A percentile compares a stretch with the other conserved stretches of the same genome.
Conservation (phyloP, 108 stramenopile genomes). For the Cyclotella distinguenda region DNA sequence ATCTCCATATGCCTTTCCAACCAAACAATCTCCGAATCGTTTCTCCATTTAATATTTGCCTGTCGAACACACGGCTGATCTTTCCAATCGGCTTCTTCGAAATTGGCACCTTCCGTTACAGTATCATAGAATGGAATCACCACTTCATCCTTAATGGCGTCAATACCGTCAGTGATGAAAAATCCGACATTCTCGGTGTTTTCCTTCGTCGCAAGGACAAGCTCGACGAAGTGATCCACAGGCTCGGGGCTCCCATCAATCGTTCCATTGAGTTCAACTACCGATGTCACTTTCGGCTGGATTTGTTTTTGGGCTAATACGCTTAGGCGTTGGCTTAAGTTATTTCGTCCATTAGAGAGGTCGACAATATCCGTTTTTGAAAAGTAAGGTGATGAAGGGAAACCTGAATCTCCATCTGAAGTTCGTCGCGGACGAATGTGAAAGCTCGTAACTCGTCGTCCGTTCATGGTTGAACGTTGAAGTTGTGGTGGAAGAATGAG, state of each 20-base stretch:
- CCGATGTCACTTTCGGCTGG: too few relatives aligned
- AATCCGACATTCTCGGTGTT: conserved; percentile 23
- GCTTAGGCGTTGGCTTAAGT: background rate
- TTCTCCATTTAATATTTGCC: conserved; percentile 19
- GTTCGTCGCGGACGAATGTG: too few relatives aligned
- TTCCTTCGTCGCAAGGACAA: conserved; percentile 31
- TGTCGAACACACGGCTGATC: conserved; percentile 19
- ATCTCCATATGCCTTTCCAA: conserved; percentile 34
- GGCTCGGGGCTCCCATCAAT: background rate
- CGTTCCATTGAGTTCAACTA: background rate
- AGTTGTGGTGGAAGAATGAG: too few relatives aligned
- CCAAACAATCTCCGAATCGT: conserved; percentile 20
- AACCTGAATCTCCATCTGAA: too few relatives aligned
- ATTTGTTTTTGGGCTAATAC: background rate
- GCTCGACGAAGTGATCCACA: conserved; percentile 9
- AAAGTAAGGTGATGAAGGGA: too few relatives aligned
- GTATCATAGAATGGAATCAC: conserved; percentile 24
- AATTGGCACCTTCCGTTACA: conserved; percentile 17
- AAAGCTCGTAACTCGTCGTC: too few relatives aligned
- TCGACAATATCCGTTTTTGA: too few relatives aligned
- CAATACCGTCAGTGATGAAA: conserved; percentile 18
- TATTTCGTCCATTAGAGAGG: too few relatives aligned
- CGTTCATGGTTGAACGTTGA: too few relatives aligned
- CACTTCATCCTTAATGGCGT: conserved; percentile 5
- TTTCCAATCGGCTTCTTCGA: conserved; percentile 28